A percentile compares a stretch with the other conserved stretches of the same genome.
These are phyloP conservation scores for Entomophthora muscae DNA, from an alignment of 371 early-diverging fungal species.

Conservation along the genomic window DNA sequence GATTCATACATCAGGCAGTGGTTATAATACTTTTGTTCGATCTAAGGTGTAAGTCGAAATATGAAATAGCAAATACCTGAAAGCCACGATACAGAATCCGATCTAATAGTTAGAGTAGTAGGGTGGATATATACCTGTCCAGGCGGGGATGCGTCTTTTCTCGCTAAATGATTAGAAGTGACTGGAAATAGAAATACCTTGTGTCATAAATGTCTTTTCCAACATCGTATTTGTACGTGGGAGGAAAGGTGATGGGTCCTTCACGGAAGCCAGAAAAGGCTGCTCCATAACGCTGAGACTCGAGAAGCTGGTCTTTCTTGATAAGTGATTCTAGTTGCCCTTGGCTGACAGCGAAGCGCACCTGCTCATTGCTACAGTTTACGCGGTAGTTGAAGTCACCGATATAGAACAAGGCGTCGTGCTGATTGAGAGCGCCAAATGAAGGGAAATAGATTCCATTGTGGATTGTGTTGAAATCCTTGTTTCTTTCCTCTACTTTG, in stretches of 20 bases:
- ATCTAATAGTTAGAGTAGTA: not conserved
- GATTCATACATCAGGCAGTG: not conserved
- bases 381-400: slow-evolving; percentile 87
- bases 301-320: slow-evolving; percentile 11
- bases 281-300: slow-evolving; percentile 34
- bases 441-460: slow-evolving; percentile 48
- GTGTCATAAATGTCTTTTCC: slow-evolving; percentile 71
- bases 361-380: slow-evolving; percentile 7
- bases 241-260: slow-evolving; percentile 55
- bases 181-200: slow-evolving; percentile 19
- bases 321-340: slow-evolving; percentile 23
- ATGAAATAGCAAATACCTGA: not conserved
- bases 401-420: slow-evolving; percentile 71
- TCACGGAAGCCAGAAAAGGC: slow-evolving; percentile 73
- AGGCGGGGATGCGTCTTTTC: slow-evolving; percentile 66
- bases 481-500: slow-evolving; percentile 65
- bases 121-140: not conserved
- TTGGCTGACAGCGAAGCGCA: slow-evolving; percentile 16
- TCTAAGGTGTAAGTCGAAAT: not conserved
- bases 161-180: slow-evolving; percentile 27
- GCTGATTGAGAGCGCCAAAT: slow-evolving; percentile 46
- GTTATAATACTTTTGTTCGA: not conserved
- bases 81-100: not conserved
- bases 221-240: slow-evolving; percentile 88
- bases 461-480: slow-evolving; percentile 65